These are phyloP conservation scores for Teunomyces kruisii DNA, from an alignment of 805 yeast species.

Conservation along the genomic window DNA sequence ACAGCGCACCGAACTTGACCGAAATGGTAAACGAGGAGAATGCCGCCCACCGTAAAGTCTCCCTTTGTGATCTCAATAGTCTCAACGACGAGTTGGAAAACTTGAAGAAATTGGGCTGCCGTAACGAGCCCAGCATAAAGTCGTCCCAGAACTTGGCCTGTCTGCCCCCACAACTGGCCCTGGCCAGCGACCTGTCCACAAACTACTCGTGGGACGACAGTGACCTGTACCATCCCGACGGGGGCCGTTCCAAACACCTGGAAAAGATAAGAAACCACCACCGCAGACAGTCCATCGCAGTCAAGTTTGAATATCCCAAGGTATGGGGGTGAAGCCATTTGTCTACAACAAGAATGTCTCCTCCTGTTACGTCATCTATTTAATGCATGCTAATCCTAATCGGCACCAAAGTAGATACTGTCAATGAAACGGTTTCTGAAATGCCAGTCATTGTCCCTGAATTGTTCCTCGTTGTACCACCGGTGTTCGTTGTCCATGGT, in stretches of 20 bases:
- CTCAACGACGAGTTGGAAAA: slow-evolving; percentile 7
- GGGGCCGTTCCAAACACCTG: neutral
- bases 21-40: neutral
- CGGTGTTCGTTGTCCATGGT: slow-evolving; percentile 25
- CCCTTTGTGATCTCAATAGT: slow-evolving; percentile 9
- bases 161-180: neutral
- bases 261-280: slow-evolving; percentile 32
- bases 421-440: slow-evolving; percentile 72
- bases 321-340: neutral
- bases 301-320: slow-evolving; percentile 43
- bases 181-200: too few species aligned
- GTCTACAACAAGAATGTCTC: neutral
- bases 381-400: slow-evolving; percentile 10
- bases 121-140: neutral
- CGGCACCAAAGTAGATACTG: slow-evolving; percentile 73
- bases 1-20: slow-evolving; percentile 2
- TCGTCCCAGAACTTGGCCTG: neutral
- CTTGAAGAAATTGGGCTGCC: neutral
- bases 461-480: slow-evolving; percentile 37
- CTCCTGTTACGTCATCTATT: neutral
- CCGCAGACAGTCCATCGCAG: slow-evolving; percentile 47
- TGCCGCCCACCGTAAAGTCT: slow-evolving; percentile 2
- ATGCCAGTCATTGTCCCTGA: slow-evolving; percentile 54
- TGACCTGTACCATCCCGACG: neutral
- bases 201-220: neutral